Evolutionary conservation across 257 asterid genomes (phyloP).

Genomic region (Linderniella brevidens): DNA sequence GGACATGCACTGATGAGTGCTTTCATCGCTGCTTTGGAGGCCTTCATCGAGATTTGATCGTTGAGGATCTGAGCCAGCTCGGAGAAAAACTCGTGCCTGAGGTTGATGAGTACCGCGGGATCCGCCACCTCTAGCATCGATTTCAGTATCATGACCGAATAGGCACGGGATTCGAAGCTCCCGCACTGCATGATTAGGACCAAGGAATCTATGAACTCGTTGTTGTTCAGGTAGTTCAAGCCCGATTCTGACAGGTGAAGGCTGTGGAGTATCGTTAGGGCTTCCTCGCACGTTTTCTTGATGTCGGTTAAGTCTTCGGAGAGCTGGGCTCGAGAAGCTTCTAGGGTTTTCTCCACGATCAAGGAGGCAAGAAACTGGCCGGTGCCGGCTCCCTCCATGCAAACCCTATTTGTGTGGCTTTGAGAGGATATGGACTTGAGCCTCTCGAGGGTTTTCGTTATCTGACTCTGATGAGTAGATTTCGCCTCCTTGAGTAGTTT

Average conservation of each 20-base stretch:
- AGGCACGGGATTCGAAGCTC: conserved; percentile 44
- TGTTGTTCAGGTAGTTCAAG: conserved; percentile 18
- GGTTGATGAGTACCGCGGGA: conserved; percentile 12
- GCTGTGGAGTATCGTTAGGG: conserved; percentile 32
- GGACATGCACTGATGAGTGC: conserved; percentile 24
- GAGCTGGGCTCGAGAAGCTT: not conserved
- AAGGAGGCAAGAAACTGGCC: conserved; percentile 38
- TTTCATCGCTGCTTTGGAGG: conserved; percentile 30
- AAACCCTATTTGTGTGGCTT: conserved; percentile 37
- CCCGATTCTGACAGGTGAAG: conserved; percentile 41
- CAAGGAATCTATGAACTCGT: conserved; percentile 28
- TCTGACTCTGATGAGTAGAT: conserved; percentile 18
- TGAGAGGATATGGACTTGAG: conserved; percentile 49
- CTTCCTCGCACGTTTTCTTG: conserved; percentile 26
- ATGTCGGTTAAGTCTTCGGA: conserved; percentile 12
- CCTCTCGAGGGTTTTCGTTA: conserved; percentile 17
- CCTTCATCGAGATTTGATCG: conserved; percentile 33
- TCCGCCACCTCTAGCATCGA: conserved; percentile 28
- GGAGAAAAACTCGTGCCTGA: conserved; percentile 20
- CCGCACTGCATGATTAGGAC: conserved; percentile 31
- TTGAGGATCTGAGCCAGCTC: conserved; percentile 26
- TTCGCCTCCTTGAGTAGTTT: conserved; percentile 32
- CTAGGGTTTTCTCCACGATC: conserved; percentile 13
- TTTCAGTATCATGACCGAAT: conserved; percentile 32
- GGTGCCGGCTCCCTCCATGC: conserved; percentile 45